Conservation (phyloP, 1,284 basidiomycete species). For the Albatrellus sp. region DNA sequence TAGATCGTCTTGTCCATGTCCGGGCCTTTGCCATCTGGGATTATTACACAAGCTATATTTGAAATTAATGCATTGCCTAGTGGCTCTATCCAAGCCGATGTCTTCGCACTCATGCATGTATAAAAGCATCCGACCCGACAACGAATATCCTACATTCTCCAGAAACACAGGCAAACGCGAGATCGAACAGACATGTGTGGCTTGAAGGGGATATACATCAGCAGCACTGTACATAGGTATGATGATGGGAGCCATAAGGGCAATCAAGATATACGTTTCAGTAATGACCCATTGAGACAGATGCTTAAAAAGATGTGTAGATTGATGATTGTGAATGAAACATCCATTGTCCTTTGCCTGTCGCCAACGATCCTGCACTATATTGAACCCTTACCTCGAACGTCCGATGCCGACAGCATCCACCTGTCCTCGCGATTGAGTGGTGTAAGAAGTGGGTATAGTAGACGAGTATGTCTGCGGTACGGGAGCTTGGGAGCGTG, state of each 20-base stretch:
- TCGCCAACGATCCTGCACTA: no score
- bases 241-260: not conserved
- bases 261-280: not conserved
- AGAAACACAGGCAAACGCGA: not conserved
- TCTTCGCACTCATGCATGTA: no score
- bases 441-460: slow-evolving; percentile 7
- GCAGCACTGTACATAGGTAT: not conserved
- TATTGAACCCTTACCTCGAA: slow-evolving; percentile 6
- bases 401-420: slow-evolving; percentile 11
- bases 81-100: no score
- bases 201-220: not conserved
- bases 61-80: no score
- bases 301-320: not conserved
- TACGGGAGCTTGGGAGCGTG: slow-evolving; percentile 15
- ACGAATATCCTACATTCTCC: not conserved
- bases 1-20: no score
- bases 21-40: no score
- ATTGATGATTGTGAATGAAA: no score
- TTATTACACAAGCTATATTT: no score
- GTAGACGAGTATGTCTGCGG: slow-evolving; percentile 10
- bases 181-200: not conserved
- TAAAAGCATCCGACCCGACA: no score
- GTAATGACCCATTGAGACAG: not conserved
- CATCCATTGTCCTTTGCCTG: no score
- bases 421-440: slow-evolving; percentile 11